Evolutionary conservation across 495 filamentous ascomycete species (phyloP).

Genomic region (Xylaria nigripes): DNA sequence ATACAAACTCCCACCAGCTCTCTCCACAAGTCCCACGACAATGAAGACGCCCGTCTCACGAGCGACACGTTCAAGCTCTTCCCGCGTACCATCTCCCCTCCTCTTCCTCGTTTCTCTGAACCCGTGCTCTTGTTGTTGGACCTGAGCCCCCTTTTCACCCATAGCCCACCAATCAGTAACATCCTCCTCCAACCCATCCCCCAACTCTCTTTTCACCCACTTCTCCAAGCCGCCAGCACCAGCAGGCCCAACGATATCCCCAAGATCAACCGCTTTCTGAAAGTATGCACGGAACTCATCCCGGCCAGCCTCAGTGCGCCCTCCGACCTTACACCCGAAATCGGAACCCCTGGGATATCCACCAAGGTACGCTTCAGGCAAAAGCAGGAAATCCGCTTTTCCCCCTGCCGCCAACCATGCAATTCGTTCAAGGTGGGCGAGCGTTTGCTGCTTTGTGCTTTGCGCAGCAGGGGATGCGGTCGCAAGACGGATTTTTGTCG

Average conservation of each 20-base stretch:
- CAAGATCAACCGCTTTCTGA: constrained; percentile 68
- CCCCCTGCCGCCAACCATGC: constrained; percentile 41
- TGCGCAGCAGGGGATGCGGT: constrained; percentile 72
- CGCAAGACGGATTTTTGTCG: constrained; percentile 54
- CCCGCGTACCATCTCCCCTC: constrained; percentile 80
- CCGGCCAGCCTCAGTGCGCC: constrained; percentile 57
- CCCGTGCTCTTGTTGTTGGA: constrained; percentile 50
- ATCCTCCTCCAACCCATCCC: constrained; percentile 31
- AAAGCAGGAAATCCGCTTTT: constrained; percentile 70
- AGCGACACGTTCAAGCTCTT: constrained; percentile 66
- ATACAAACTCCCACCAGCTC: constrained; percentile 71
- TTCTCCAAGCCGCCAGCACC: constrained; percentile 56
- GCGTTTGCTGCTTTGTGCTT: constrained; percentile 53
- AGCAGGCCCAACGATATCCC: constrained; percentile 61
- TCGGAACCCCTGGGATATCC: constrained; percentile 81
- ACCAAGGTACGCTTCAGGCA: constrained; percentile 89
- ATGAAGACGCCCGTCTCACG: constrained; percentile 71
- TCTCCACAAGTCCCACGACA: constrained; percentile 71
- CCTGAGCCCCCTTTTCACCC: not conserved
- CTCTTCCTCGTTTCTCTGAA: constrained; percentile 38
- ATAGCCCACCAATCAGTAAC: constrained; percentile 44
- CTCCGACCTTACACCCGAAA: constrained; percentile 69
- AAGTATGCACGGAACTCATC: constrained; percentile 84
- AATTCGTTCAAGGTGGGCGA: constrained; percentile 52
- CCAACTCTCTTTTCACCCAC: constrained; percentile 61